A percentile compares a stretch with the other conserved stretches of the same genome.
Evolutionary conservation across 2,329 filamentous ascomycete species (phyloP).

Genomic region (Colletotrichum godetiae): DNA sequence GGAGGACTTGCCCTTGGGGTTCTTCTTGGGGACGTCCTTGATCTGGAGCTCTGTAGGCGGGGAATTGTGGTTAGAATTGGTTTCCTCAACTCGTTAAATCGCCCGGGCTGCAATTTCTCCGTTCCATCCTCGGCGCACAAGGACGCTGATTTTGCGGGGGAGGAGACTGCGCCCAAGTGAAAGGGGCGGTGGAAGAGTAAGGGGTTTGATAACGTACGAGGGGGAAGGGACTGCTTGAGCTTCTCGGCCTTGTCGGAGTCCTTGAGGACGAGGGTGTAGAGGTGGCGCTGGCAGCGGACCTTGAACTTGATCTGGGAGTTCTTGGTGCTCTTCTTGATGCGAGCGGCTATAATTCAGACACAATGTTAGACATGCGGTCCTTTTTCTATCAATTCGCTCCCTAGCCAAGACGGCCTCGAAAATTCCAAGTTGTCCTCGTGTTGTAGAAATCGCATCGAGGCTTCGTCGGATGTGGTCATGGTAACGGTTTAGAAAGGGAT

Average conservation of each 20-base stretch:
- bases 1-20: conserved; percentile 53
- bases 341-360: conserved; percentile 69
- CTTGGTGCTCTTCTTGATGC: conserved; percentile 96
- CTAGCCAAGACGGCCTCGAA: no score
- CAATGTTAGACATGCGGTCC: conserved; percentile 43
- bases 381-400: no score
- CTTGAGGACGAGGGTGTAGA: conserved; percentile 99
- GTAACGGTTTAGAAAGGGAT: neutral
- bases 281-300: conserved; percentile 96
- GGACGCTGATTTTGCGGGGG: no score
- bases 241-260: conserved; percentile 99
- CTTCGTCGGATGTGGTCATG: no score
- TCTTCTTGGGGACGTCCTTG: conserved; percentile 68
- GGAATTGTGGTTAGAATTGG: conserved; percentile 7
- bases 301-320: conserved; percentile 99
- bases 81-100: neutral
- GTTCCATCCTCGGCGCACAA: no score
- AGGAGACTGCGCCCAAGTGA: neutral
- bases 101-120: neutral
- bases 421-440: no score
- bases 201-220: conserved; percentile 74
- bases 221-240: conserved; percentile 98
- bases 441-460: no score
- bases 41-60: conserved; percentile 61
- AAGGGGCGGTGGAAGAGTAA: neutral